Percentiles rank a stretch among this genome's conserved stretches.
These are phyloP conservation scores for Phaeoacremonium minimum DNA, from an alignment of 2,329 filamentous ascomycete genomes.

Conservation along the genomic window DNA sequence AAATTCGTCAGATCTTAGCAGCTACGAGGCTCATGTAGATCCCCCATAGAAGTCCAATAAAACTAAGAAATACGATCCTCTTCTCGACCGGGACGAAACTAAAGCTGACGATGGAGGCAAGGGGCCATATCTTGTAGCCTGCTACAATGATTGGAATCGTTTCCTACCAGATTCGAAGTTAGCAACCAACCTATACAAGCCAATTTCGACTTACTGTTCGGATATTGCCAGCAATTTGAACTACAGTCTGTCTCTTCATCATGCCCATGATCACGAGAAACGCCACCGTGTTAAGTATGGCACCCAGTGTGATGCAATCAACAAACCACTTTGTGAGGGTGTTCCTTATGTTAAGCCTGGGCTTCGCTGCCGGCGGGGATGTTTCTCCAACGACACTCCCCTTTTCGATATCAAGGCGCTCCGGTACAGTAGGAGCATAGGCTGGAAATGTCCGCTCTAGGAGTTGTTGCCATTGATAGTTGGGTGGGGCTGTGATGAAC, in stretches of 20 bases:
- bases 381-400: slow-evolving; percentile 15
- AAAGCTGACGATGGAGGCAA: slow-evolving; percentile 47
- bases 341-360: slow-evolving; percentile 33
- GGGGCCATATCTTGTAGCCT: slow-evolving; percentile 48
- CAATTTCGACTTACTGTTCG: slow-evolving; percentile 18
- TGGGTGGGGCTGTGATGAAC: slow-evolving; percentile 50
- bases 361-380: slow-evolving; percentile 14
- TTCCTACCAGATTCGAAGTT: slow-evolving; percentile 21
- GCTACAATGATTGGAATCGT: slow-evolving; percentile 43
- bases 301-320: slow-evolving; percentile 42
- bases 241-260: slow-evolving; percentile 32
- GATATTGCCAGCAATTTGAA: slow-evolving; percentile 32
- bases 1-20: slow-evolving; percentile 13
- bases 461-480: slow-evolving; percentile 54
- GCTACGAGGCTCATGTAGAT: slow-evolving; percentile 47
- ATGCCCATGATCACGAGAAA: slow-evolving; percentile 43
- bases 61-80: slow-evolving; percentile 44
- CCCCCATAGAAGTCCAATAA: slow-evolving; percentile 44
- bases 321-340: slow-evolving; percentile 45
- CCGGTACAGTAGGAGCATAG: slow-evolving; percentile 18
- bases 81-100: slow-evolving; percentile 42
- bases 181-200: not conserved
- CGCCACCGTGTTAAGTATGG: slow-evolving; percentile 39
- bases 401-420: slow-evolving; percentile 14
- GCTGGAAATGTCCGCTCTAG: slow-evolving; percentile 50